A percentile compares a stretch with the other conserved stretches of the same genome.
Evolutionary conservation across 2,329 filamentous ascomycete species (phyloP).

Genomic region (Claviceps africana): DNA sequence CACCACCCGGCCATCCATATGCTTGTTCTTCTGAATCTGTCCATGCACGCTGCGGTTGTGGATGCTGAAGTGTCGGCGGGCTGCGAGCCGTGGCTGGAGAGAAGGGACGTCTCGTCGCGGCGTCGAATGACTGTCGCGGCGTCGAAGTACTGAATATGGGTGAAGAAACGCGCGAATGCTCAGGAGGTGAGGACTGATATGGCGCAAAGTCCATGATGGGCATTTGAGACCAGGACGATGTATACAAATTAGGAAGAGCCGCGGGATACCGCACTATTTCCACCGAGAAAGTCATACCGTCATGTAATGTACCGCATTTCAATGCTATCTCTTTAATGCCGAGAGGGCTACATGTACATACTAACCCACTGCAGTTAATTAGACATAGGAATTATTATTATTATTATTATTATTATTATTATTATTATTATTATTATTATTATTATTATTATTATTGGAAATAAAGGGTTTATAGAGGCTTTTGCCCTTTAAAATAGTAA

Average conservation of each 20-base stretch:
- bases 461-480: no score
- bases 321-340: no score
- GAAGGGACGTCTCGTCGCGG: constrained; percentile 40
- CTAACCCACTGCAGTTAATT: no score
- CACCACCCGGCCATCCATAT: constrained; percentile 11
- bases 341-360: no score
- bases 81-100: constrained; percentile 33
- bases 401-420: no score
- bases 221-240: neutral
- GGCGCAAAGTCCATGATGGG: constrained; percentile 79
- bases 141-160: constrained; percentile 31
- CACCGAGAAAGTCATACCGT: neutral
- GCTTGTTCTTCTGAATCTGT: constrained; percentile 25
- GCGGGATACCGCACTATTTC: neutral
- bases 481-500: no score
- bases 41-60: constrained; percentile 46
- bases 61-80: constrained; percentile 29
- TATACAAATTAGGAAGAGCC: neutral
- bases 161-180: constrained; percentile 67
- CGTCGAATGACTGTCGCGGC: constrained; percentile 42
- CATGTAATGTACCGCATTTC: no score
- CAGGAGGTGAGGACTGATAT: constrained; percentile 85
- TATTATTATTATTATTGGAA: no score
- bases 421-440: no score
- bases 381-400: no score